Conservation (phyloP, 768 basidiomycete species). For the Suillus hirtellus region DNA sequence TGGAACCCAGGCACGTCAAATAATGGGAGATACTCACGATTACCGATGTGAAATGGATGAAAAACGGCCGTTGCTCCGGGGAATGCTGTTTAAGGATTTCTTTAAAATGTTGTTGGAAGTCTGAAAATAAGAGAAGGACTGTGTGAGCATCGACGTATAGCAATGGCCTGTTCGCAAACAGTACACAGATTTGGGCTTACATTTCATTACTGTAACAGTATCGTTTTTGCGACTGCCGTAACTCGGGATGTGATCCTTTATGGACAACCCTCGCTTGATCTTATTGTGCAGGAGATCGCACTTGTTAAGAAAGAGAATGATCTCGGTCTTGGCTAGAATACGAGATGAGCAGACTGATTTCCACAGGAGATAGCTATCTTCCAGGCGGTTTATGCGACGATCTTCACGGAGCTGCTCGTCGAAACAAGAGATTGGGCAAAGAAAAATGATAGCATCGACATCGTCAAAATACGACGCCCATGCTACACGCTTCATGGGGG, state of each 20-base stretch:
- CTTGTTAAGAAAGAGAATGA: constrained; percentile 60
- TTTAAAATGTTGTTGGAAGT: constrained; percentile 80
- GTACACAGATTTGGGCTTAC: constrained; percentile 41
- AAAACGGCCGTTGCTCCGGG: constrained; percentile 65
- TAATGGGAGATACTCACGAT: constrained; percentile 50
- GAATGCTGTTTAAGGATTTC: constrained; percentile 67
- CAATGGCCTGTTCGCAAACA: constrained; percentile 9
- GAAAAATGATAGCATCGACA: constrained; percentile 82
- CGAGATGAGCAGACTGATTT: constrained; percentile 69
- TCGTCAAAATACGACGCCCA: constrained; percentile 87
- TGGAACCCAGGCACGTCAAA: constrained; percentile 12
- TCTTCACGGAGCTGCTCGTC: constrained; percentile 79
- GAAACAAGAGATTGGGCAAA: constrained; percentile 73
- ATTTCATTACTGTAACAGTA: constrained; percentile 64
- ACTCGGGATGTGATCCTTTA: constrained; percentile 70
- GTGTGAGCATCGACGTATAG: constrained; percentile 13
- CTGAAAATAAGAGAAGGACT: constrained; percentile 35
- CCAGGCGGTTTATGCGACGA: constrained; percentile 65
- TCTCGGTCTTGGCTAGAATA: constrained; percentile 58
- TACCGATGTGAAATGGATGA: constrained; percentile 74
- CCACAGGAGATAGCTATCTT: constrained; percentile 79
- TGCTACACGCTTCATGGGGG: constrained; percentile 52
- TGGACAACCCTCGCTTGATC: constrained; percentile 62
- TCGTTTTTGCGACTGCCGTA: constrained; percentile 77
- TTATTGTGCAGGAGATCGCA: constrained; percentile 76